These are phyloP conservation scores for Chlamydomonas urium DNA, from an alignment of 139 green algal genomes.

Conservation along the genomic window DNA sequence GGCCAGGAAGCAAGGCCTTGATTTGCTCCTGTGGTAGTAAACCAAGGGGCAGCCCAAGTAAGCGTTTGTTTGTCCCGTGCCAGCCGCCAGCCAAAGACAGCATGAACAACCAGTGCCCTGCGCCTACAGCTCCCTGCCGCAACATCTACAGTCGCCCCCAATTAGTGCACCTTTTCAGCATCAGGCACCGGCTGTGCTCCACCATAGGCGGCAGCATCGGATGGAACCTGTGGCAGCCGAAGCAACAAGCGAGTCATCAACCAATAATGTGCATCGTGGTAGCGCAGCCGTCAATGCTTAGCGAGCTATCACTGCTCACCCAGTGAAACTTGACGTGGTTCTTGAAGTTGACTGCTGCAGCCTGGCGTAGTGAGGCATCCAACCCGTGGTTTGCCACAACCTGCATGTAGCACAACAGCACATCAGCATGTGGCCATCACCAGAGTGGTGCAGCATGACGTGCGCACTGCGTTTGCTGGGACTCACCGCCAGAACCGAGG, in stretches of 20 bases:
- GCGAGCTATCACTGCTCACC: conserved; percentile 51
- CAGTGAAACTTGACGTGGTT: conserved; percentile 92
- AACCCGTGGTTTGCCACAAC: conserved; percentile 55
- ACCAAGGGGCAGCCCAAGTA: no score
- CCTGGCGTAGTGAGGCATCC: conserved; percentile 70
- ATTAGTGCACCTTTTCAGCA: conserved; percentile 21
- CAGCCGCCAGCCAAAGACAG: neutral
- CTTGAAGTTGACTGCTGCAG: conserved; percentile 96
- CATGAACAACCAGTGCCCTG: no score
- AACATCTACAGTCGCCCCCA: no score
- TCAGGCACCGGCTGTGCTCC: conserved; percentile 46
- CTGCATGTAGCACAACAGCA: conserved; percentile 33
- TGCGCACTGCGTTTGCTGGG: neutral
- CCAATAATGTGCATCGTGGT: no score
- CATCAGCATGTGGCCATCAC: neutral
- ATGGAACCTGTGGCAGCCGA: conserved; percentile 33
- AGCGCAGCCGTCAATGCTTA: no score
- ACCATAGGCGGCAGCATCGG: conserved; percentile 37
- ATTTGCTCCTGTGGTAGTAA: conserved; percentile 84
- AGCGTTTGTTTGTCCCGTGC: neutral
- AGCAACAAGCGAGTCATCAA: no score
- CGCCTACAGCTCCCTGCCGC: no score
- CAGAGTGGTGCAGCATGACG: neutral
- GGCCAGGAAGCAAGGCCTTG: conserved; percentile 71
- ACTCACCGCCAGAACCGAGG: conserved; percentile 69